A percentile compares a stretch with the other conserved stretches of the same genome.
phyloP scores from a whole-genome alignment of 78 protist species.

The Cavenderia fasciculata region DNA sequence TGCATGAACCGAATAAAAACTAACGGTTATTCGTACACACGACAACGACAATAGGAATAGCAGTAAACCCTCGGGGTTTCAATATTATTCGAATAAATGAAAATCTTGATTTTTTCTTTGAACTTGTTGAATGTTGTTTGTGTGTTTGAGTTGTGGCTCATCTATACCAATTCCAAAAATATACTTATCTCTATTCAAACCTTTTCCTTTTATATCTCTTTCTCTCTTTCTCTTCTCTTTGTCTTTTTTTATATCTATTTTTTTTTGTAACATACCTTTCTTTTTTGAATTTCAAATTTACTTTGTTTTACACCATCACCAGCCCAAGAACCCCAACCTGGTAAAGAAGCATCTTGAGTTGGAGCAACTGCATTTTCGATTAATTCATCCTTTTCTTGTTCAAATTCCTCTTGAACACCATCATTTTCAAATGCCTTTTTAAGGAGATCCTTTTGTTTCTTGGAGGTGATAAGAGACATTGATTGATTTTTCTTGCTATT shows the following conservation, averaged over 20 bases:
- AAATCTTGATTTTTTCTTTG: too few relatives aligned
- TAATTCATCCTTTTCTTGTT: constrained; percentile 13
- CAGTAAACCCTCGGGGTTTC: too few relatives aligned
- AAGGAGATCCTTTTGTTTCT: constrained; percentile 50
- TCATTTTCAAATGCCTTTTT: constrained; percentile 63
- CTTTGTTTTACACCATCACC: constrained; percentile 48
- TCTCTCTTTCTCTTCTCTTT: neutral
- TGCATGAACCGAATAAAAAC: too few relatives aligned
- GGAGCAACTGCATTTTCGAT: constrained; percentile 6
- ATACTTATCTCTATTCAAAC: too few relatives aligned
- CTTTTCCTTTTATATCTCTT: neutral
- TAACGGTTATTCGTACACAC: too few relatives aligned
- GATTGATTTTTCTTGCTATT: constrained; percentile 19
- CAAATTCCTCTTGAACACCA: constrained; percentile 62
- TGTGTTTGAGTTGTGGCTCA: too few relatives aligned
- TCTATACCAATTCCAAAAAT: too few relatives aligned
- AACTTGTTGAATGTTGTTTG: too few relatives aligned
- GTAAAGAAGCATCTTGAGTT: neutral
- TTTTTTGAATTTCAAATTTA: neutral
- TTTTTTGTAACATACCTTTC: neutral
- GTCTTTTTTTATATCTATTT: too few relatives aligned
- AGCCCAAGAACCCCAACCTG: constrained; percentile 77
- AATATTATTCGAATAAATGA: neutral
- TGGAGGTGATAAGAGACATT: constrained; percentile 58
- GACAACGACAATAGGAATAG: too few relatives aligned